Base-by-base conservation (phyloP, 2,329 filamentous ascomycete genomes). In the Botrytis sinoallii region DNA sequence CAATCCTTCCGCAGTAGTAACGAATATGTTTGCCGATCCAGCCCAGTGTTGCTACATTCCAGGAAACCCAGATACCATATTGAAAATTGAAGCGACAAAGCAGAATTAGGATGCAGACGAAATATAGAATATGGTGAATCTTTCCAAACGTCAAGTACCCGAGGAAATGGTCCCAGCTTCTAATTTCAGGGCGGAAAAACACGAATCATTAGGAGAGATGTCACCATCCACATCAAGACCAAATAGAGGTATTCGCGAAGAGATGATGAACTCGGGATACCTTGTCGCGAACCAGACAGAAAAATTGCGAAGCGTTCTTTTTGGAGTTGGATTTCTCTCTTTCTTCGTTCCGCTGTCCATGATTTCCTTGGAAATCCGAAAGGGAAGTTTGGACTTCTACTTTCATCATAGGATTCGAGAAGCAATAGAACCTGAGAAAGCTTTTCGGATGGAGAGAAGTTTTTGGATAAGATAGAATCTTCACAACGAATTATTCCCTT, bases 11-110 rank as follows among this genome's bases (percentile, higher is more conserved):
- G 42, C 63, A 65, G 63, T 4, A 22, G 25, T 35, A 25, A 25
- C 29, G 40, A 4, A 46, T 2, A 25, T 0, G 1, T 25, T 18
- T 3, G 29, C 1, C 63, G 6, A 6, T 32, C 0, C 0, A 0
- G 22, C 40, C 10, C 29, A 35, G 14, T 1, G 0, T 1, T 4
- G 0, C 7, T 1, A 32, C 14, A 18, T 46, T 35, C 42, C n/a
- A 25, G 2, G 0, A 0, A 2, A 0, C 0, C 40, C 18, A 35
- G 18, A 7, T 1, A 48, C 42, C 29, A 25, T 16, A 3, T 25
- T 46, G 42, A 32, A 25, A 35, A 44, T 0, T 0, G 1, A 65
- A 16, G 63, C 6, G 29, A 35, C 5, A 0, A 12, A 40, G 1
- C 18, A 65, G 6, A 32, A 46, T 10, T 1, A 48, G 0, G 1